Percentiles rank a stretch among this genome's conserved stretches.
These are phyloP conservation scores for Solanum chiquidenum DNA, from an alignment of 257 asterid genomes.

Conservation along the genomic window DNA sequence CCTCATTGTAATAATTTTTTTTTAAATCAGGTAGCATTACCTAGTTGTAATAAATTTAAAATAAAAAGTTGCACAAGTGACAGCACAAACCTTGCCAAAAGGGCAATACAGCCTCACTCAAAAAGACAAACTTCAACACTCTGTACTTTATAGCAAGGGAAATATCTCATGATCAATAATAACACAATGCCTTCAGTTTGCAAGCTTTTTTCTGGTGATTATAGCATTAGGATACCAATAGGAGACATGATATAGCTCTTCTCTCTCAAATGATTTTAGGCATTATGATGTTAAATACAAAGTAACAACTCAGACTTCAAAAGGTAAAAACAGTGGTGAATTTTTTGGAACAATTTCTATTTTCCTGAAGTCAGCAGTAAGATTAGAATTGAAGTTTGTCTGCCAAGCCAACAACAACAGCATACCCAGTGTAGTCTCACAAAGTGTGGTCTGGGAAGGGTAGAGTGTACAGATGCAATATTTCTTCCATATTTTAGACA, in stretches of 20 bases:
- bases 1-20: background rate
- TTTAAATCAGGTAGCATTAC: background rate
- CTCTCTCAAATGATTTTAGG: background rate
- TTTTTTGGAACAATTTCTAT: background rate
- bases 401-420: background rate
- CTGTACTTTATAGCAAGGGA: background rate
- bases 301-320: background rate
- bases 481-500: background rate
- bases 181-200: background rate
- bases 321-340: background rate
- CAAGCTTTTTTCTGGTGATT: background rate
- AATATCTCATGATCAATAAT: background rate
- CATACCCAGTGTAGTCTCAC: background rate
- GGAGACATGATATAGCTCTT: background rate
- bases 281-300: background rate
- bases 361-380: background rate
- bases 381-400: background rate
- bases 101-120: background rate
- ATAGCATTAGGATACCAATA: background rate
- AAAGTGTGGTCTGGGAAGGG: background rate
- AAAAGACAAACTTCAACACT: background rate
- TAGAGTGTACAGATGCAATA: background rate
- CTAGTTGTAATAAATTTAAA: background rate
- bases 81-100: background rate
- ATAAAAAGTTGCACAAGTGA: background rate